Evolutionary conservation across 129 eudicot species (phyloP), one percentile per base, ranked within the genome.

Genomic region (Escallonia herrerae): DNA sequence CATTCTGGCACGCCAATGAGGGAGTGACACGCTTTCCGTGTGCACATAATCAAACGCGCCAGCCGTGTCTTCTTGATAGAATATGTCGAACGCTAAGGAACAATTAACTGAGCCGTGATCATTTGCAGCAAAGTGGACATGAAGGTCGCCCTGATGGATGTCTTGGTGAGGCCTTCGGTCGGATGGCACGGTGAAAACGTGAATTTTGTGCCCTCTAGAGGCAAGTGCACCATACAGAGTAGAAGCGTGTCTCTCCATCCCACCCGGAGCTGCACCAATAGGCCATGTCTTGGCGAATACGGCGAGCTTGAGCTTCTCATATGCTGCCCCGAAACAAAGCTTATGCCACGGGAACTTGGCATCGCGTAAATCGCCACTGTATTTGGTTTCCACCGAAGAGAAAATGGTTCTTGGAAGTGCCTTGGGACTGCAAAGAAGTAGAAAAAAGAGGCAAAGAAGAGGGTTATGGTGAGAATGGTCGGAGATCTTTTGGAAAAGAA

Each of bases 281-380:
- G 73, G 81, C 81, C 81, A 76, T 39, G 56, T 40, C 63, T 63
- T 76, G 40, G 80, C 63, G 61, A 76, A 76, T 3, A 76, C 80
- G 2, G 80, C 80, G 15, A 76, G 69, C 65, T 76, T 76, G 57
- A 76, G 65, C 65, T 64, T 64, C 57, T 57, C 72, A 4, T 5
- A 33, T 0, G 68, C 50, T 3, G 81, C 63, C 9, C 63, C 81
- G 38, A 70, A 76, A 48, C 68, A 58, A 14, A 76, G 76, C 49
- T 65, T 58, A 56, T 76, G 70, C 76, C 76, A 76, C 42, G 81
- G 62, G 58, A 76, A 64, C 13, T 55, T 52, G 11, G 76, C 81
- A 33, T 41, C 67, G 5, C 81, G 63, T 10, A 64, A 67, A 65
- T 76, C 81, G 8, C 79, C 79, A 0, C 9, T 56, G 59, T 64